These are phyloP conservation scores for Metschnikowia matae DNA, from an alignment of 805 yeast species.

Conservation along the genomic window DNA sequence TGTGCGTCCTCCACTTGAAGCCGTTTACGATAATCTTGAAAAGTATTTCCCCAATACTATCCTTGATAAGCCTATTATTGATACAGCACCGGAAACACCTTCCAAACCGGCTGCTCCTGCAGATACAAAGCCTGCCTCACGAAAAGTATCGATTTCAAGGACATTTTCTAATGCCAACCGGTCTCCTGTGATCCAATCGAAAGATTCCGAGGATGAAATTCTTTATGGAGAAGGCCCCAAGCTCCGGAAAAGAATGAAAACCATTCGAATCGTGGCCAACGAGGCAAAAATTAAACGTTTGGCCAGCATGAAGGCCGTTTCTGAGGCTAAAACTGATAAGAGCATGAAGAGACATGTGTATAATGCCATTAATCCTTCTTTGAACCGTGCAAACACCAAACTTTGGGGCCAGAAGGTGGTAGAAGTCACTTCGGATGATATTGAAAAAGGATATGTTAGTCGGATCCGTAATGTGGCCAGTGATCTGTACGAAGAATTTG, in stretches of 20 bases:
- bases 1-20: slow-evolving; percentile 93
- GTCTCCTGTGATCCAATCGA: slow-evolving; percentile 29
- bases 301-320: slow-evolving; percentile 21
- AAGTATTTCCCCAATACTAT: slow-evolving; percentile 89
- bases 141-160: slow-evolving; percentile 30
- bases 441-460: slow-evolving; percentile 60
- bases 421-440: slow-evolving; percentile 76
- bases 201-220: slow-evolving; percentile 30
- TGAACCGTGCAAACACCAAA: slow-evolving; percentile 79
- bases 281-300: slow-evolving; percentile 59
- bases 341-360: slow-evolving; percentile 2
- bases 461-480: slow-evolving; percentile 55
- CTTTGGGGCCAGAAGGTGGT: slow-evolving; percentile 96
- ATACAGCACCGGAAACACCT: slow-evolving; percentile 62
- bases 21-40: slow-evolving; percentile 86
- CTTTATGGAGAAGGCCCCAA: slow-evolving; percentile 40
- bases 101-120: slow-evolving; percentile 5
- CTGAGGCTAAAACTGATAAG: slow-evolving; percentile 5
- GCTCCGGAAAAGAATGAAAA: slow-evolving; percentile 67
- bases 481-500: slow-evolving; percentile 78
- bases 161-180: slow-evolving; percentile 42
- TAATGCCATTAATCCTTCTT: slow-evolving; percentile 6
- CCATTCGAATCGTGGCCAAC: slow-evolving; percentile 87
- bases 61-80: slow-evolving; percentile 84
- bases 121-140: slow-evolving; percentile 20